Conservation (phyloP, 352 stramenopile genomes). For the Phytophthora rubi region DNA sequence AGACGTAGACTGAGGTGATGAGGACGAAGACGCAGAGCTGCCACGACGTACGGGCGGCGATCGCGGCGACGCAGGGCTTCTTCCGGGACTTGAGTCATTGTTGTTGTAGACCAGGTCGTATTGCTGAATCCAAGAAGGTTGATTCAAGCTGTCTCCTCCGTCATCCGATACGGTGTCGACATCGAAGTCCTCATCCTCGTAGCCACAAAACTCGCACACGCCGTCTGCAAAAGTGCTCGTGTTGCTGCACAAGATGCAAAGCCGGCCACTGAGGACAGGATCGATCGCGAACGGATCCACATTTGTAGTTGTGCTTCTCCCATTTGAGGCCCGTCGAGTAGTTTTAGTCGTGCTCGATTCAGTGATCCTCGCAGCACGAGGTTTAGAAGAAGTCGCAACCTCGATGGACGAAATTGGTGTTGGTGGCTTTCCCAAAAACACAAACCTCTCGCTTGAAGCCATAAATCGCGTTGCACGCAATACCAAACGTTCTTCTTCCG, state of each 20-base stretch:
- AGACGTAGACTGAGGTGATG: constrained; percentile 7
- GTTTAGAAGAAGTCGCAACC: neutral
- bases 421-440: constrained; percentile 12
- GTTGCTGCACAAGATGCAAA: constrained; percentile 49
- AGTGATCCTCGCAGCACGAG: neutral
- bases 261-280: constrained; percentile 19
- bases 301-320: neutral
- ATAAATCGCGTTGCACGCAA: constrained; percentile 26
- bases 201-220: constrained; percentile 52
- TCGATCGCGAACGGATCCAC: constrained; percentile 24
- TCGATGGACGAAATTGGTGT: neutral
- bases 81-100: constrained; percentile 12
- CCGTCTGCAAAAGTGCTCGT: constrained; percentile 39
- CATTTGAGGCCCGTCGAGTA: neutral
- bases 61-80: neutral
- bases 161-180: constrained; percentile 20
- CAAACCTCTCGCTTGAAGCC: constrained; percentile 37
- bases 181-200: constrained; percentile 32
- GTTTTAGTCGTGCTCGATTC: neutral
- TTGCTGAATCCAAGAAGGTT: constrained; percentile 18
- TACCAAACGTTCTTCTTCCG: constrained; percentile 31
- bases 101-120: constrained; percentile 20
- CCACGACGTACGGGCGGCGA: neutral
- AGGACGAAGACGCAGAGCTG: neutral
- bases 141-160: constrained; percentile 3